Evolutionary conservation across 495 filamentous ascomycete species (phyloP).

Genomic region (Patellaria atrata): DNA sequence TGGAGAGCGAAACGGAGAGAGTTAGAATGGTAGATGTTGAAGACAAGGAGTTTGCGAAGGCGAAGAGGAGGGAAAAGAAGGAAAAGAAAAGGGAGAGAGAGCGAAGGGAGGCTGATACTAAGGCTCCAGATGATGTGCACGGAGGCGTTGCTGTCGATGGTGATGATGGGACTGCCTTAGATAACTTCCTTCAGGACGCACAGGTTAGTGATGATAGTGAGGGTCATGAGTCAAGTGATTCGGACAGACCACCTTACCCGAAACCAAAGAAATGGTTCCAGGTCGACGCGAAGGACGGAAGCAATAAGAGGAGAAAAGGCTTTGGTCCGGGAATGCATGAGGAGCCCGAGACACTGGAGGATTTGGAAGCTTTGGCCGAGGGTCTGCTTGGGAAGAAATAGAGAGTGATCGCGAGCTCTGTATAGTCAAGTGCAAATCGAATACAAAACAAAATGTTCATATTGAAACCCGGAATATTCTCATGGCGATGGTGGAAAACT

Average conservation of each 20-base stretch:
- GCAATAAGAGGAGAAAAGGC: conserved; percentile 25
- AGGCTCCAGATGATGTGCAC: conserved; percentile 8
- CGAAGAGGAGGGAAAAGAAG: conserved; percentile 73
- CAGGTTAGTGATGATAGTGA: conserved; percentile 31
- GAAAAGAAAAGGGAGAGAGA: conserved; percentile 74
- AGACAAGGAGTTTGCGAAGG: conserved; percentile 66
- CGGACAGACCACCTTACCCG: conserved; percentile 17
- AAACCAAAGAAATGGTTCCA: conserved; percentile 33
- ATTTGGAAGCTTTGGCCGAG: conserved; percentile 76
- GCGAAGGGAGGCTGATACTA: conserved; percentile 31
- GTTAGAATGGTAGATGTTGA: conserved; percentile 63
- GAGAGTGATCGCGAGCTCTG: no score
- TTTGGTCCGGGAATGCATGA: conserved; percentile 40
- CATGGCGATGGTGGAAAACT: no score
- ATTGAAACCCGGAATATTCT: no score
- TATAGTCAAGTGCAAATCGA: no score
- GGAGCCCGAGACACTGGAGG: conserved; percentile 72
- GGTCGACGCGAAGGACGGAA: conserved; percentile 17
- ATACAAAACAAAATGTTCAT: no score
- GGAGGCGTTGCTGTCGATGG: conserved; percentile 20
- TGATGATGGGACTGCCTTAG: conserved; percentile 19
- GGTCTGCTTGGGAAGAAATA: conserved; percentile 62
- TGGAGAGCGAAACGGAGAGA: conserved; percentile 55
- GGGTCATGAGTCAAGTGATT: conserved; percentile 21
- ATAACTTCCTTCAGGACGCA: conserved; percentile 26